A percentile compares a stretch with the other conserved stretches of the same genome.
Conservation (phyloP, 1,284 basidiomycete species). For the Mycosarcoma mackinlayi region DNA sequence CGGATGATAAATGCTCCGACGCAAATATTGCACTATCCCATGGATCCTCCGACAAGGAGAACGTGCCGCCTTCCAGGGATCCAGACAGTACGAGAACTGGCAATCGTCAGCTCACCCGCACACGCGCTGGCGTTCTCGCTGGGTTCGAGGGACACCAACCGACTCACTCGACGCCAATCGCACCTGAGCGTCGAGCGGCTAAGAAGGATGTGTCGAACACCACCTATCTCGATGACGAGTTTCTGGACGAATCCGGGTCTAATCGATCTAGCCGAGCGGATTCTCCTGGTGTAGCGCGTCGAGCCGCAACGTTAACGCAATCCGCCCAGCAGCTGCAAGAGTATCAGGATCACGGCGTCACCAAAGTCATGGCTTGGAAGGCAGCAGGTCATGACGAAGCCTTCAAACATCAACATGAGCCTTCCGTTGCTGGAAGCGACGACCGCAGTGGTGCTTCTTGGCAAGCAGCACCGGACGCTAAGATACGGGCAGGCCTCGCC, state of each 20-base stretch:
- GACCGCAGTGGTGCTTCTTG: constrained; percentile 12
- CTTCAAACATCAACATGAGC: not conserved
- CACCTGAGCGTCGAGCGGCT: not conserved
- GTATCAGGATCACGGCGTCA: constrained; percentile 31
- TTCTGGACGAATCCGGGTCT: constrained; percentile 13
- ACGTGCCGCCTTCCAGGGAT: constrained; percentile 24
- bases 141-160: constrained; percentile 13
- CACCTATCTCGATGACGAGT: constrained; percentile 17
- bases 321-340: constrained; percentile 22
- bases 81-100: not conserved
- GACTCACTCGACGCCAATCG: constrained; percentile 28
- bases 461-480: too few species aligned
- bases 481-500: too few species aligned
- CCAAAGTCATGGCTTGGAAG: constrained; percentile 46
- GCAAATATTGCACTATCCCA: constrained; percentile 4
- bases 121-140: constrained; percentile 13
- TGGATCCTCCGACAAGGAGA: constrained; percentile 45
- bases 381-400: constrained; percentile 26
- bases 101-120: constrained; percentile 2
- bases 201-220: not conserved
- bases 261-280: constrained; percentile 11
- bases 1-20: constrained; percentile 1
- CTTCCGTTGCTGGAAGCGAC: not conserved
- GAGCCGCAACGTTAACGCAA: constrained; percentile 10
- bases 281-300: constrained; percentile 34